phyloP scores from a whole-genome alignment of 257 asterid genomes.

The Cinchona pubescens region DNA sequence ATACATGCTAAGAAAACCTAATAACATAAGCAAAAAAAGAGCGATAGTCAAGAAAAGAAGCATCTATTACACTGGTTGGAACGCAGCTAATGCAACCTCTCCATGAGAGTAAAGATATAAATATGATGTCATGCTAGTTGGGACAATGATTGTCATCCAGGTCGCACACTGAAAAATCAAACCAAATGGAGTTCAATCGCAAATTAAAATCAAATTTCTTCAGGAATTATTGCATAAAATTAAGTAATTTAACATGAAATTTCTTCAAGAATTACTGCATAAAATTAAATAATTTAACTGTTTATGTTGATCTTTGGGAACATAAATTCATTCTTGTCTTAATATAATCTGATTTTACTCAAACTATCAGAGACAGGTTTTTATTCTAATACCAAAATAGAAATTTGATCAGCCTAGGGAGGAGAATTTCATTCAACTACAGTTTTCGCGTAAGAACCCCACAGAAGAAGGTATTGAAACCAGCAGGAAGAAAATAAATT shows the following conservation, averaged over 20 bases:
- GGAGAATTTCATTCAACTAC: neutral
- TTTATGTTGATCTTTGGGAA: neutral
- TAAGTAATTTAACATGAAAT: neutral
- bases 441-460: neutral
- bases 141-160: slow-evolving; percentile 97
- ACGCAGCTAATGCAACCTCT: slow-evolving; percentile 94
- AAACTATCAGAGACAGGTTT: neutral
- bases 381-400: neutral
- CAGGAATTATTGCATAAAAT: neutral
- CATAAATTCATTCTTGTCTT: neutral
- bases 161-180: slow-evolving; percentile 76
- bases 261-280: neutral
- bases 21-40: neutral
- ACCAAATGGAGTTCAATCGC: neutral
- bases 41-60: slow-evolving; percentile 46
- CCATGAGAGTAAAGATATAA: slow-evolving; percentile 97
- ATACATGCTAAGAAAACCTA: neutral
- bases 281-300: neutral
- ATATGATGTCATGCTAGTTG: slow-evolving; percentile 98
- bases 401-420: neutral
- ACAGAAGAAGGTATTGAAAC: neutral
- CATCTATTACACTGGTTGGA: slow-evolving; percentile 99
- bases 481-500: too few species aligned
- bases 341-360: neutral
- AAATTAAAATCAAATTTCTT: neutral